Evolutionary conservation across 129 eudicot species (phyloP).

Genomic region (Logfia minima): DNA sequence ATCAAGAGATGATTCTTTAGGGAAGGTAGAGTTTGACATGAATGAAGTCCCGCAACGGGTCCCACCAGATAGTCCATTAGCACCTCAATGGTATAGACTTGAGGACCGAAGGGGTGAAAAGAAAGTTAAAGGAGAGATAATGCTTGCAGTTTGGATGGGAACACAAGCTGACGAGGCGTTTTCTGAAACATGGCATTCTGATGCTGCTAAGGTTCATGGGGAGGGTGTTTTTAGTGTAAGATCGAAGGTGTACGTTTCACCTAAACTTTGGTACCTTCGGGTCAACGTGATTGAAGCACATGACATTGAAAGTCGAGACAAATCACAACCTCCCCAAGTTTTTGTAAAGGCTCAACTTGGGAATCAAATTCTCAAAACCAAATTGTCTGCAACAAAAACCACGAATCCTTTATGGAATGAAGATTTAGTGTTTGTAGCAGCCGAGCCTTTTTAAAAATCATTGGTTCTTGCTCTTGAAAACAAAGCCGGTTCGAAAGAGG

Average conservation of each 20-base stretch:
- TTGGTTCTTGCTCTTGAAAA: constrained; percentile 68
- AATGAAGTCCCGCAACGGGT: constrained; percentile 82
- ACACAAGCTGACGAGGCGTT: constrained; percentile 98
- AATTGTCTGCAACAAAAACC: constrained; percentile 48
- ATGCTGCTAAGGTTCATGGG: constrained; percentile 78
- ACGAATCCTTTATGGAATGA: constrained; percentile 84
- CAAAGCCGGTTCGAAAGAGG: constrained; percentile 60
- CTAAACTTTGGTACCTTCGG: constrained; percentile 88
- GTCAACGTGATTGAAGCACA: constrained; percentile 94
- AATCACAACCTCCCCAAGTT: constrained; percentile 67
- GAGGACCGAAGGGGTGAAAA: constrained; percentile 60
- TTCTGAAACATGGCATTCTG: constrained; percentile 96
- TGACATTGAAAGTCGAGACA: constrained; percentile 69
- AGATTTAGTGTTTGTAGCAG: constrained; percentile 80
- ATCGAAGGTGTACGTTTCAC: constrained; percentile 87
- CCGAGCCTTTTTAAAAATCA: constrained; percentile 92
- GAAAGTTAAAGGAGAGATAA: constrained; percentile 69
- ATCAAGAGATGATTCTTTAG: constrained; percentile 70
- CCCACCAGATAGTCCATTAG: constrained; percentile 94
- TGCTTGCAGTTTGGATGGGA: constrained; percentile 99
- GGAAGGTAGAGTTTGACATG: constrained; percentile 78
- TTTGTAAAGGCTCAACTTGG: constrained; percentile 78
- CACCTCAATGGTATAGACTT: constrained; percentile 89
- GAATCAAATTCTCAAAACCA: constrained; percentile 68
- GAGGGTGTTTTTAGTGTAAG: constrained; percentile 71